Evolutionary conservation across 2,329 filamentous ascomycete genomes (phyloP).

Genomic region (Pseudogymnoascus sp.): DNA sequence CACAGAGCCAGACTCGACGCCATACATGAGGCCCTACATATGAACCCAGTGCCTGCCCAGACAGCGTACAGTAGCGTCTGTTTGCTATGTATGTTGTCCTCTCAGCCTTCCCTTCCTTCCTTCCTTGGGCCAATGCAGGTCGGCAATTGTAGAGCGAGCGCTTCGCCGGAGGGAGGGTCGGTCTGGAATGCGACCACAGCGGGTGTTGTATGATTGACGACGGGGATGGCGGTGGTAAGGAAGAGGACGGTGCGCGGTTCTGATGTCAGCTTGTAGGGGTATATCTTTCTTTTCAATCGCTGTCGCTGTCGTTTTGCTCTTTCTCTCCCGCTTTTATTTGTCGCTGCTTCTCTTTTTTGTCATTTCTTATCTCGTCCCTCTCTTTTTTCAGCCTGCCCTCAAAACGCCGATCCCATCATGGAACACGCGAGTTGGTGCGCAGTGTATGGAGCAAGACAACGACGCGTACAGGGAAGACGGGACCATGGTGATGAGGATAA

Average conservation of each 20-base stretch:
- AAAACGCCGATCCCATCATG: neutral
- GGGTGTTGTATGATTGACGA: neutral
- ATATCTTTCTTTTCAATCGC: too few species aligned
- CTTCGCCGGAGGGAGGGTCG: neutral
- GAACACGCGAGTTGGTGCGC: neutral
- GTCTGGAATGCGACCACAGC: neutral
- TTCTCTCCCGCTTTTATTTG: too few species aligned
- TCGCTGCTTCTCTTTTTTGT: too few species aligned
- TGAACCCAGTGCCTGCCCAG: neutral
- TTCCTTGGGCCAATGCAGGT: neutral
- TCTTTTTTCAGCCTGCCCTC: neutral
- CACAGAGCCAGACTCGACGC: neutral
- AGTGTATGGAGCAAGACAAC: neutral
- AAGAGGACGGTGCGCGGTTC: too few species aligned
- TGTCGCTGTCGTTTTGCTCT: too few species aligned
- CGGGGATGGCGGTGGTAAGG: too few species aligned
- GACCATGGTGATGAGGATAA: neutral
- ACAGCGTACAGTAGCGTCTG: neutral
- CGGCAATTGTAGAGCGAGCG: neutral
- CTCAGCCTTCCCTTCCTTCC: neutral
- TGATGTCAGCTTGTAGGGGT: too few species aligned
- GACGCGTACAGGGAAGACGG: neutral
- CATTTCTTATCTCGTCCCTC: neutral
- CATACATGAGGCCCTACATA: neutral
- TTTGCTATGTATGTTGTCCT: neutral